Percentiles rank a stretch among this genome's conserved stretches.
Evolutionary conservation across 139 green algal genomes (phyloP).

Genomic region (Auxenochlorella protothecoides): DNA sequence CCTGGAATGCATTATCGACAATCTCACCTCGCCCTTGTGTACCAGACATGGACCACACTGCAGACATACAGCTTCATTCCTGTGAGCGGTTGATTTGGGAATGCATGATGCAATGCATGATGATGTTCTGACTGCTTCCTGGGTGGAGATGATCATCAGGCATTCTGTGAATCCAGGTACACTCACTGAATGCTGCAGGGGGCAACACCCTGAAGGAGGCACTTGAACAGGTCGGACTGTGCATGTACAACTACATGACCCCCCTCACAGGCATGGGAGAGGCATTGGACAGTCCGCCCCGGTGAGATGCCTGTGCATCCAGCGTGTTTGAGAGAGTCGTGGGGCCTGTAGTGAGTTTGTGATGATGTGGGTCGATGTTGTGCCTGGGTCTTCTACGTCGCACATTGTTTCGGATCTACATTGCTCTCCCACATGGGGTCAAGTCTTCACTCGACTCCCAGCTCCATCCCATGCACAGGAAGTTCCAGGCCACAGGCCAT

Average conservation of each 20-base stretch:
- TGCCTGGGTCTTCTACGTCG: too few species aligned
- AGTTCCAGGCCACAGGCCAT: slow-evolving; percentile 45
- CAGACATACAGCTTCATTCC: slow-evolving; percentile 75
- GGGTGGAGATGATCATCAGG: neutral
- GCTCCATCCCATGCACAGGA: slow-evolving; percentile 8
- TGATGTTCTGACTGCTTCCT: neutral
- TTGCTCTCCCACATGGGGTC: neutral
- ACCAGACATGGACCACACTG: slow-evolving; percentile 76
- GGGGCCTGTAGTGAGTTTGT: too few species aligned
- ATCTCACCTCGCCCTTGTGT: neutral
- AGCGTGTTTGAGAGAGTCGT: neutral
- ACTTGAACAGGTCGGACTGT: slow-evolving; percentile 51
- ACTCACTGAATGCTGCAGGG: slow-evolving; percentile 21
- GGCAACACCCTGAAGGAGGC: slow-evolving; percentile 45
- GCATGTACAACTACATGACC: slow-evolving; percentile 85
- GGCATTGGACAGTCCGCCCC: too few species aligned
- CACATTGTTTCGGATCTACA: too few species aligned
- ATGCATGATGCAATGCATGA: neutral
- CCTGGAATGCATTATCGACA: too few species aligned
- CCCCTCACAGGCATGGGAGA: slow-evolving; percentile 38
- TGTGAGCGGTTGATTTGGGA: slow-evolving; percentile 31
- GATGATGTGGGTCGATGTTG: too few species aligned
- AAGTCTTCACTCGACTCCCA: neutral
- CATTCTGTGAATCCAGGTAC: neutral
- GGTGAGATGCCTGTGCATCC: too few species aligned